Evolutionary conservation across 2,329 filamentous ascomycete species (phyloP), one percentile per base, ranked within the genome.

Genomic region (Coleophoma cylindrospora): DNA sequence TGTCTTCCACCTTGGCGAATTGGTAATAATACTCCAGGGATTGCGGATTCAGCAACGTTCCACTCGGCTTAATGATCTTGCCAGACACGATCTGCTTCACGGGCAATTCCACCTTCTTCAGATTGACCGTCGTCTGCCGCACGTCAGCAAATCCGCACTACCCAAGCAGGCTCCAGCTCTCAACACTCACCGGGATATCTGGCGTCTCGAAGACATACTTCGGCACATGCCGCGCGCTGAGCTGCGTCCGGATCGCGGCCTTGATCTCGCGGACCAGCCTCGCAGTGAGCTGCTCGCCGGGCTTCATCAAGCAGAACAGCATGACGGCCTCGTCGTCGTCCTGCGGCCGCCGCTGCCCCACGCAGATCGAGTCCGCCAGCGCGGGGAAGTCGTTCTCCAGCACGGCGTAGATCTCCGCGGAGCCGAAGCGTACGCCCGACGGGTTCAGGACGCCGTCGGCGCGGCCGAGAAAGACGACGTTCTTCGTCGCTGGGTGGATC

Each of bases 61-160:
- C 87, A 45, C 84, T 89, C 0, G 87, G 80, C 67, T 86, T 89
- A 63, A 94, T 80, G 21, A 71, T 79, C 58, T 83, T 81, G 0
- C 89, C 89, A 0, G 81, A 89, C 1, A 94, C 84, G 55, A 94
- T 94, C 62, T 89, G 85, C 70, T 94, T 94, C 32, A 94, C 86
- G 0, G 88, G 88, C 47, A 94, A 61, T 65, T 94, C 89, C 4
- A 94, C 89, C 67, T 94, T 94, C 66, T 94, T 94, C 45, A 89
- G 68, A 63, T 92, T 94, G 54, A 94, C 83, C 0, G 89, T 94
- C 0, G 84, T 87, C 83, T 90, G n/a, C 21, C 10, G 47, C 5
- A 33, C 21, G 11, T 52, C 15, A 49, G 40, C 36, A 40, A 40
- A 10, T 3, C 15, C 6, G 19, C 32, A 38, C 21, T 15, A 38